Conservation (phyloP, 495 filamentous ascomycete species). For the Neurospora hispaniola region DNA sequence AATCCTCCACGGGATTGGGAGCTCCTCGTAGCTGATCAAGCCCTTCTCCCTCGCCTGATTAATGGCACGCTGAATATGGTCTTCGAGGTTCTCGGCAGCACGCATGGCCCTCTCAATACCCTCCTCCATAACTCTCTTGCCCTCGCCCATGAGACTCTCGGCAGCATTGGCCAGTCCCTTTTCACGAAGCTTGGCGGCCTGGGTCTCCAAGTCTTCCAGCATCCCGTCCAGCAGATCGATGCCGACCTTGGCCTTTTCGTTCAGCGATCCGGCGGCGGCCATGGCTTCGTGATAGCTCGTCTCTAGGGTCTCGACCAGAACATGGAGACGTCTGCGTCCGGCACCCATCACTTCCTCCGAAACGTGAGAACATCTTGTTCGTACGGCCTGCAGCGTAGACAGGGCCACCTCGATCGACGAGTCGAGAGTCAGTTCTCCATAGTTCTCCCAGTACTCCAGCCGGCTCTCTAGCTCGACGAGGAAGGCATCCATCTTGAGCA, state of each 20-base stretch:
- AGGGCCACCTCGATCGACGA: constrained; percentile 72
- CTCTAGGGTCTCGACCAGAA: constrained; percentile 93
- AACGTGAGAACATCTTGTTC: constrained; percentile 78
- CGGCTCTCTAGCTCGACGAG: constrained; percentile 77
- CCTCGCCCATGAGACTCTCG: constrained; percentile 61
- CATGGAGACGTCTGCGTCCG: constrained; percentile 69
- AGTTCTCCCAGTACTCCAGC: constrained; percentile 80
- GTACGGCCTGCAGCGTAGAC: constrained; percentile 73
- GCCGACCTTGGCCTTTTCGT: constrained; percentile 81
- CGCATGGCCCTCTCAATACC: constrained; percentile 68
- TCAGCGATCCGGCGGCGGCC: constrained; percentile 72
- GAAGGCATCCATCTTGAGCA: constrained; percentile 67
- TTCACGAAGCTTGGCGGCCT: constrained; percentile 55
- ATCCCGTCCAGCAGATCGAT: constrained; percentile 78
- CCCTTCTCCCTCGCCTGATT: constrained; percentile 67
- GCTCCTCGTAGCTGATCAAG: constrained; percentile 76
- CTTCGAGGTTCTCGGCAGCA: constrained; percentile 64
- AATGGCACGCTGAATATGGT: constrained; percentile 74
- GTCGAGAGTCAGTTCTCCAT: constrained; percentile 75
- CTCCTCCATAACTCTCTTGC: constrained; percentile 67
- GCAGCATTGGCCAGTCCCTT: constrained; percentile 53
- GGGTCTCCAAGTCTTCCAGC: constrained; percentile 69
- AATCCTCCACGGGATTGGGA: constrained; percentile 85
- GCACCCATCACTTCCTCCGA: constrained; percentile 85
- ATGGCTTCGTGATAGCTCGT: constrained; percentile 81